Conservation (phyloP, 2,329 filamentous ascomycete species). For the Blumeria hordei region DNA sequence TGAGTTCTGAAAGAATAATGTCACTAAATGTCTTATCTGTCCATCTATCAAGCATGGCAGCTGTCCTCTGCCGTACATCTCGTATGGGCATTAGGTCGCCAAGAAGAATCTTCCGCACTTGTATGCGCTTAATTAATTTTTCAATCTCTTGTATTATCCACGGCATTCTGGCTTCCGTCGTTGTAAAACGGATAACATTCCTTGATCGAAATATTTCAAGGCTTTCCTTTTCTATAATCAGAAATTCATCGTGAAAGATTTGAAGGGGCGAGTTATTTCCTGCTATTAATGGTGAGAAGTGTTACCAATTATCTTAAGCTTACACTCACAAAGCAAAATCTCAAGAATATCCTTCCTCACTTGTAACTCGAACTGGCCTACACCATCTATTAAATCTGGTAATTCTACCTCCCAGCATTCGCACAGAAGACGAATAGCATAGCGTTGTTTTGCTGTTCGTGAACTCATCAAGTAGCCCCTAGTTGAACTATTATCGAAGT, state of each 20-base stretch:
- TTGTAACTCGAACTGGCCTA: constrained; percentile 14
- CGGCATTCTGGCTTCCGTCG: constrained; percentile 8
- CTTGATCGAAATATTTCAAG: constrained; percentile 11
- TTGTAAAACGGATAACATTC: constrained; percentile 11
- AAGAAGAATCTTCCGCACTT: constrained; percentile 5
- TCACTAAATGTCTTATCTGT: constrained; percentile 4
- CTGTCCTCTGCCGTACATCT: background rate
- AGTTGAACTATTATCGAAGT: constrained; percentile 8
- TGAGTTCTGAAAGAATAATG: constrained; percentile 6
- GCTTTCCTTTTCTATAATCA: constrained; percentile 7
- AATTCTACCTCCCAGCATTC: constrained; percentile 14
- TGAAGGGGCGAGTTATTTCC: constrained; percentile 7
- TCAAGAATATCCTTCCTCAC: constrained; percentile 10
- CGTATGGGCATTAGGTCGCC: constrained; percentile 4
- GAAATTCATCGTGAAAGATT: constrained; percentile 7
- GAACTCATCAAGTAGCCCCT: constrained; percentile 12
- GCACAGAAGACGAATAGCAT: constrained; percentile 10
- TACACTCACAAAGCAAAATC: constrained; percentile 11
- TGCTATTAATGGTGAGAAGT: constrained; percentile 4
- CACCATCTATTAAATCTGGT: constrained; percentile 10
- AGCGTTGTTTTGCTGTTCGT: constrained; percentile 12
- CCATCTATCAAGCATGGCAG: background rate
- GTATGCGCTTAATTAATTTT: constrained; percentile 6
- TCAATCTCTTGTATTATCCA: constrained; percentile 9
- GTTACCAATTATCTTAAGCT: background rate